Base-by-base conservation (phyloP, 139 green algal species). In the Ettlia oleoabundans region DNA sequence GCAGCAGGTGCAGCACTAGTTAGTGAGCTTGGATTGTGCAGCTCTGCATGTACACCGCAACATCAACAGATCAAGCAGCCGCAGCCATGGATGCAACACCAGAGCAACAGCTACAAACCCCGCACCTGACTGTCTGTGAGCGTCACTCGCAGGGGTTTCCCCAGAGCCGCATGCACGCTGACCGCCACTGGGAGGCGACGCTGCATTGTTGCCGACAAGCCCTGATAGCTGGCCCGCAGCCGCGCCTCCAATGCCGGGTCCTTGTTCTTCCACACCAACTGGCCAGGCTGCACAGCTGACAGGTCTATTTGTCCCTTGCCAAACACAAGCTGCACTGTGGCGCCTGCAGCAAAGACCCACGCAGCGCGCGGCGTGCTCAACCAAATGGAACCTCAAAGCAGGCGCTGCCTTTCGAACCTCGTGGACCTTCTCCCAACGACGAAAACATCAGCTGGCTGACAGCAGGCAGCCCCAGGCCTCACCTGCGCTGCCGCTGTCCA, bases 211-310 rank as follows among this genome's bases (percentile, higher is more conserved):
- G 77, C 72, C 6, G 84, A 47, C 22, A 93, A 70, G 21, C 53
- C 67, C 2, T 94, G 86, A 66, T 90, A 92, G 38, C 66, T 82
- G 9, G 73, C 33, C 7, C 84, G 64, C 33, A 94, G 81, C 15
- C 83, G 82, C 6, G 73, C 71, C 82, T 92, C 88, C 33, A 94
- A 80, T 0, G 76, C 78, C 0, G 83, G 81, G 85, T 96, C 91
- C 65, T 85, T 86, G 38, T 68, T 96, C 52, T 86, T 81, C 92
- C 93, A 97, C 51, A 95, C 89, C 42, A 94, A 64, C 64, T 95
- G 75, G 4, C 92, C 91, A 0, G 78, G 38, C n/a, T 35, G 62
- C 41, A 89, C 24, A 0, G 32, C 35, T 0, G 52, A 19, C 1
- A 66, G 19, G 64, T 87, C 78, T 42, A 93, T 32, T 61, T 90